Conservation (phyloP, 495 filamentous ascomycete species). For the Lepraria neglecta region DNA sequence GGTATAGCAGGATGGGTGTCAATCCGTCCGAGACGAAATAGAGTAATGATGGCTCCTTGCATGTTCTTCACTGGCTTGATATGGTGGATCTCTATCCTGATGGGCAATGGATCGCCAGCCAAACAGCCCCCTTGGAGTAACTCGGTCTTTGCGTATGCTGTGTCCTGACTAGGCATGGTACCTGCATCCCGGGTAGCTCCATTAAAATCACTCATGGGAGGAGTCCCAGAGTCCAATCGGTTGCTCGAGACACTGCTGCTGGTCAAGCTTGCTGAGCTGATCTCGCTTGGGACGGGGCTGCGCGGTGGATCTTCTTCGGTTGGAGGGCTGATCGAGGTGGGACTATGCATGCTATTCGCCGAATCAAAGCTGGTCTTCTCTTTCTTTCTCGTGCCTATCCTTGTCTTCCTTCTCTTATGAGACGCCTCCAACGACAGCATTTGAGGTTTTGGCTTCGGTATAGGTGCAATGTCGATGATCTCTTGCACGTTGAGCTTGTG, state of each 20-base stretch:
- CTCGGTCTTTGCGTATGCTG: slow-evolving; percentile 82
- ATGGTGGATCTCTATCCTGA: slow-evolving; percentile 78
- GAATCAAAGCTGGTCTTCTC: slow-evolving; percentile 17
- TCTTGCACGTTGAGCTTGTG: slow-evolving; percentile 73
- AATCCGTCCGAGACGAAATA: slow-evolving; percentile 87
- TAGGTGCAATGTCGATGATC: slow-evolving; percentile 55
- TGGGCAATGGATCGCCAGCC: slow-evolving; percentile 72
- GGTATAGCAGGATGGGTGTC: slow-evolving; percentile 73
- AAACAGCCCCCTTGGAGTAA: slow-evolving; percentile 76
- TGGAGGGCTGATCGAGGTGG: slow-evolving; percentile 15
- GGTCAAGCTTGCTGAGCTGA: slow-evolving; percentile 55
- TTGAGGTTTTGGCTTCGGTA: slow-evolving; percentile 56
- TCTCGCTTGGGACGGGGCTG: slow-evolving; percentile 56
- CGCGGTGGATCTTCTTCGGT: slow-evolving; percentile 35
- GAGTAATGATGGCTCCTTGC: slow-evolving; percentile 85
- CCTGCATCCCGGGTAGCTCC: slow-evolving; percentile 29
- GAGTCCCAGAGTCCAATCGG: slow-evolving; percentile 31
- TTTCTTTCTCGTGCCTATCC: slow-evolving; percentile 21
- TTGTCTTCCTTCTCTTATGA: slow-evolving; percentile 49
- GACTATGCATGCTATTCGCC: slow-evolving; percentile 23
- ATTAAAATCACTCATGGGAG: slow-evolving; percentile 20
- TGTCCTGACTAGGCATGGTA: slow-evolving; percentile 31
- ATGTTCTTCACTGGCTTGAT: slow-evolving; percentile 80
- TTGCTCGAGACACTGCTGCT: slow-evolving; percentile 56
- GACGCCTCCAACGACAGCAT: slow-evolving; percentile 76